Base-by-base conservation (phyloP, 192 early-diverging fungal genomes). In the Backusella tuberculispora region DNA sequence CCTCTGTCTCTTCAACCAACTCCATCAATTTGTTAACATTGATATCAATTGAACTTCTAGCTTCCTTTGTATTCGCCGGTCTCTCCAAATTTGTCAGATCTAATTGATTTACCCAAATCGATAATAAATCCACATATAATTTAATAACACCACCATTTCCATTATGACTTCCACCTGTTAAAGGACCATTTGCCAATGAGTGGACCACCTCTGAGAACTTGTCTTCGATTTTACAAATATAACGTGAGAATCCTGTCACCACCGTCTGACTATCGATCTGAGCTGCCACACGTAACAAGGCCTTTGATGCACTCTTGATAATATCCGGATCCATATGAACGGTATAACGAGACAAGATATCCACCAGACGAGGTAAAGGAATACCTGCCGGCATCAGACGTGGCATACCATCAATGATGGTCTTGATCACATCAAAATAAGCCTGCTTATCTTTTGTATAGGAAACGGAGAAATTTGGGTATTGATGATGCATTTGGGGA, bases 311-410 rank as follows among this genome's bases (percentile, higher is more conserved):
- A 4, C 90, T 87, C 0, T 83, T 85, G 5, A 92, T 89, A 4
- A 99, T 83, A 29, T 90, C 86, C 42, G 92, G 90, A 81, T 99
- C 96, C n/a, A 89, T 86, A 81, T 97, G 96, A 4, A 95, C 83
- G 0, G 92, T 87, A 68, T 94, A 98, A 34, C 91, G 83, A 17
- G 90, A 85, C 24, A 99, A 76, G 73, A 94, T 91, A 42, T 97
- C 97, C 0, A 97, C 85, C 1, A 97, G 66, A 48, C 85, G 87
- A 19, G 81, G 74, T 14, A 90, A 77, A 0, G 84, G 78, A 0
- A 93, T 80, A 37, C 90, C 90, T 8, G 89, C 84, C 41, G 93
- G 93, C 66, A 86, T 82, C 13, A 91, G 79, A 7, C 93, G 81
- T 12, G 95, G 95, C 29, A 96, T 77, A 46, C 86, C 82, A 48